Percentiles rank a stretch among this genome's conserved stretches.
These are phyloP conservation scores for Arachis stenosperma DNA, from an alignment of 306 rosid genomes.

Conservation along the genomic window DNA sequence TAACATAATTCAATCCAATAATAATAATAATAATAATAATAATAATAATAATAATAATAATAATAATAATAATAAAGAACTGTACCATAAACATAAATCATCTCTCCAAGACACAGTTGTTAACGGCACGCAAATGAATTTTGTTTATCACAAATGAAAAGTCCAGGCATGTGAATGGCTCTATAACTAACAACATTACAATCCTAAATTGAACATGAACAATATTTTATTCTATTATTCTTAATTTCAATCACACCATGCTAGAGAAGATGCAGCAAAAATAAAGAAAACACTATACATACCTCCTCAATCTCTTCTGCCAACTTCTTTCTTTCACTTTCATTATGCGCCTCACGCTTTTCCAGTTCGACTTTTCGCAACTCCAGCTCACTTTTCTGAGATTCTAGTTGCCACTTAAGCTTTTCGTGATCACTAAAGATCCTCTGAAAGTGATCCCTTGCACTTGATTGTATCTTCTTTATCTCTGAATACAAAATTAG, in stretches of 20 bases:
- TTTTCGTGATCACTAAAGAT: slow-evolving; percentile 83
- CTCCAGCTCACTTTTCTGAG: slow-evolving; percentile 82
- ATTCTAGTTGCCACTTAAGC: slow-evolving; percentile 78
- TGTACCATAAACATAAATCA: background rate
- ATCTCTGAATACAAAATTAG: slow-evolving; percentile 61
- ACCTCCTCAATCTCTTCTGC: slow-evolving; percentile 91
- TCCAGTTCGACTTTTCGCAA: slow-evolving; percentile 67
- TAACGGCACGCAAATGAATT: too few species aligned
- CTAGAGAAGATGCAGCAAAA: slow-evolving; percentile 40
- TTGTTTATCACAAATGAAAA: too few species aligned
- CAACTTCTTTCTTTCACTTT: slow-evolving; percentile 80
- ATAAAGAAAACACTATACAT: slow-evolving; percentile 55
- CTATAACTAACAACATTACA: background rate
- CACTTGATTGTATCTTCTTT: slow-evolving; percentile 74
- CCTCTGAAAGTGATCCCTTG: slow-evolving; percentile 84
- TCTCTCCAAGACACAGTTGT: background rate
- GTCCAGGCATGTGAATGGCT: background rate
- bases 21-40: too few species aligned
- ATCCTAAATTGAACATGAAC: background rate
- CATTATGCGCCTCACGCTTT: slow-evolving; percentile 83
- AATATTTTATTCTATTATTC: slow-evolving; percentile 7
- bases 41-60: too few species aligned
- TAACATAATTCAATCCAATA: too few species aligned
- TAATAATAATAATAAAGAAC: too few species aligned
- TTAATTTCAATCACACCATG: slow-evolving; percentile 22